Evolutionary conservation across 2,329 filamentous ascomycete genomes (phyloP), one percentile per base, ranked within the genome.

Genomic region (Celoporthe dispersa): DNA sequence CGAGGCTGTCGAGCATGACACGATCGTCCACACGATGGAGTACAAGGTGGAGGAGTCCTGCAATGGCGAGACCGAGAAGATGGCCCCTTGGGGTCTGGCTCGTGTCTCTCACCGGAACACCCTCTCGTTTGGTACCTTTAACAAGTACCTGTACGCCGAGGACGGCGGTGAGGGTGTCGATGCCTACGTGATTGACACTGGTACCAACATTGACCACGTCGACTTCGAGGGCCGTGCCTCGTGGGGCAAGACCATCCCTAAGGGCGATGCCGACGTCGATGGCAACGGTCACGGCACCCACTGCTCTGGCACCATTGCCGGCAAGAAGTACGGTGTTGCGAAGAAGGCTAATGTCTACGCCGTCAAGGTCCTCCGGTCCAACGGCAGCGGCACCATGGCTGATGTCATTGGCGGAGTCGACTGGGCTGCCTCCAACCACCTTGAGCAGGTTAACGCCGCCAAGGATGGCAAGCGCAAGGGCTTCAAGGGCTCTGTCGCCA

Each of bases 361-460:
- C 74, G 94, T 99, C 87, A 99, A 99, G 91, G 96, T 99, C 55
- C 92, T 99, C 76, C 90, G 92, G 80, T 98, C 95, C 77, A 99
- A 97, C 83, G 96, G 96, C 77, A 98, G 95, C 64, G 96, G 96
- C 78, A 94, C 94, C 80, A 99, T 99, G 97, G 94, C 94, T 70
- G 96, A 99, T 80, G 96, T 99, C 76, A 94, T 99, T 79, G 97
- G 97, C 86, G 96, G 96, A 81, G 96, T 99, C 73, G 95, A 99
- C 84, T 98, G 89, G 85, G 96, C 96, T 77, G 94, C 94, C 75
- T 88, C 90, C 78, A 84, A 89, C 75, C 97, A 99, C 84, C 78
- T 88, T 65, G 88, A 93, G 80, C 89, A 94, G 80, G 89, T 91
- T 76, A 88, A 91, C 81, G 85, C 85, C 72, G 93, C 93, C 78